Evolutionary conservation across 2,329 filamentous ascomycete species (phyloP), one percentile per base, ranked within the genome.

Genomic region (Fusarium buharicum): DNA sequence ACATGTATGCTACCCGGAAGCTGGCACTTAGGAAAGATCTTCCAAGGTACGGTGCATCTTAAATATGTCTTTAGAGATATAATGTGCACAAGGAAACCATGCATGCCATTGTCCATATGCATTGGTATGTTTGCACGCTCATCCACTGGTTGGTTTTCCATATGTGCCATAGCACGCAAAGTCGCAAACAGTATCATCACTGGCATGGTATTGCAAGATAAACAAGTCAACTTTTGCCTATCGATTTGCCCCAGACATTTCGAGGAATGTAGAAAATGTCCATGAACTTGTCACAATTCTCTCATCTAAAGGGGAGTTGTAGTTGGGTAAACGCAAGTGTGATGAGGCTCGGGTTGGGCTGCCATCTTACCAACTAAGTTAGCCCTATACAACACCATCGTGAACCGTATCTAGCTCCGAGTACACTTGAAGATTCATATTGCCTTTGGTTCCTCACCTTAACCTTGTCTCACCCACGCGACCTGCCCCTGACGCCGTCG

Each of bases 381-480:
- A 17, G 17, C 7, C 17, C 17, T 10, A 10, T 28, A 8, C 27
- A 11, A 17, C 11, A 37, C 11, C 17, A 37, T 37, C 34, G 11
- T 38, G 18, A 14, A 22, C 36, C 6, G 36, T 22, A 38, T 38
- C 40, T 55, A 52, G 38, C 55, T 43, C 30, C 31, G 40, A 17
- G 9, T 28, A 38, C 34, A 20, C 31, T 59, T 13, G 27, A 22
- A 51, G 44, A 30, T 20, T 47, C 39, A 20, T 22, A 30, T 20
- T 47, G 28, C 22, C 40, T 28, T 37, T 44, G 39, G 43, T 44
- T 63, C 53, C 40, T 55, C 13, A 45, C 34, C 41, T 44, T 41
- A 66, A 62, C 61, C 62, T 53, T 66, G 62, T 55, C 62, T 63
- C 41, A 36, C 59, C 64, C 67, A 68, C 64, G 67, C 61, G 64